These are phyloP conservation scores for Lecanicillium sp. DNA, from an alignment of 2,329 filamentous ascomycete genomes.

Conservation along the genomic window DNA sequence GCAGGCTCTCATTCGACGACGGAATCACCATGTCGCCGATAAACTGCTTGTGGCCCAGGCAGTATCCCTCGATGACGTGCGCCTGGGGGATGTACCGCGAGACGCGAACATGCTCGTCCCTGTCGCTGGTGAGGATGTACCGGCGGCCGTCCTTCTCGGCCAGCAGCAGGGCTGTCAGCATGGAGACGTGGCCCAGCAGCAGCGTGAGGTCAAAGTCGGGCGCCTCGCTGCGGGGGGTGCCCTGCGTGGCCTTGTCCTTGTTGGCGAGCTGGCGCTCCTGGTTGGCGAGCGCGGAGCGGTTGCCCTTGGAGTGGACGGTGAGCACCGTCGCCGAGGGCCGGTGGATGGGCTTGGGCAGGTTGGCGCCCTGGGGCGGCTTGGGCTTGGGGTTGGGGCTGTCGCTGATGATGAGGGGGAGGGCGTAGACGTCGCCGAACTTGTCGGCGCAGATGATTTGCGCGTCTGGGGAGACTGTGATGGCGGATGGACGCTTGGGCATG, in stretches of 20 bases:
- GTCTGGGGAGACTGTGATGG: slow-evolving; percentile 62
- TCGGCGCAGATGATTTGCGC: slow-evolving; percentile 74
- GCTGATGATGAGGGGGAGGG: slow-evolving; percentile 59
- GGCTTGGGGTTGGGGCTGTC: slow-evolving; percentile 9
- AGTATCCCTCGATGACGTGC: slow-evolving; percentile 83
- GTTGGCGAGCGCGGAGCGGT: slow-evolving; percentile 51
- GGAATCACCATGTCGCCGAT: slow-evolving; percentile 69
- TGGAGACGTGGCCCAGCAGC: slow-evolving; percentile 87
- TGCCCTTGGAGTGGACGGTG: slow-evolving; percentile 58
- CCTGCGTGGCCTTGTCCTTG: slow-evolving; percentile 13
- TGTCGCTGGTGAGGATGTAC: slow-evolving; percentile 49
- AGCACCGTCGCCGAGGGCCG: slow-evolving; percentile 47
- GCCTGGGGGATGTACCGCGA: slow-evolving; percentile 75
- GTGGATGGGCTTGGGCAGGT: slow-evolving; percentile 20
- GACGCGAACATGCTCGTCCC: slow-evolving; percentile 73
- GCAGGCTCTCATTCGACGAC: slow-evolving; percentile 42
- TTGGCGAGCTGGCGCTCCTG: slow-evolving; percentile 42
- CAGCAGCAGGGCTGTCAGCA: slow-evolving; percentile 71
- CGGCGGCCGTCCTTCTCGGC: slow-evolving; percentile 33
- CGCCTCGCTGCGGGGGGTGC: slow-evolving; percentile 23
- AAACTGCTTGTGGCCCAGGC: slow-evolving; percentile 81
- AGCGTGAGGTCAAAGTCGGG: slow-evolving; percentile 65
- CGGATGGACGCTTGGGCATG: slow-evolving; percentile 87
- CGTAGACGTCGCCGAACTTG: slow-evolving; percentile 96
- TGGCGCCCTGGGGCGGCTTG: slow-evolving; percentile 15